These are phyloP conservation scores for Penicillium silybi DNA, from an alignment of 495 filamentous ascomycete species.

Conservation along the genomic window DNA sequence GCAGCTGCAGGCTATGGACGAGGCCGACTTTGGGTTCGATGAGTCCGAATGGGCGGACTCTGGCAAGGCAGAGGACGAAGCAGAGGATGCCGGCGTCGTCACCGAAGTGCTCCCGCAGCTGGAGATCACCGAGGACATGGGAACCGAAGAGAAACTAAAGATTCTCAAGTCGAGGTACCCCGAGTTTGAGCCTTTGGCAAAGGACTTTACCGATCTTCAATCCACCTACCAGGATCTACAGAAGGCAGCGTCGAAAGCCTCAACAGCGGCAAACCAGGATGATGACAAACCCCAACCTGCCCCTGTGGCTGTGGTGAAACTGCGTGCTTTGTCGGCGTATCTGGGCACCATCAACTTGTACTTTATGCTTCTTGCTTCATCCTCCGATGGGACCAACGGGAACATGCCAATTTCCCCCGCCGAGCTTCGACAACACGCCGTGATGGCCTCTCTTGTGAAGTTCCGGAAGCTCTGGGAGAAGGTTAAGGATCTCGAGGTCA, in stretches of 20 bases:
- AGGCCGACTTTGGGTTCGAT: conserved; percentile 89
- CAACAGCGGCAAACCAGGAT: conserved; percentile 36
- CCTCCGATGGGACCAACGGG: conserved; percentile 47
- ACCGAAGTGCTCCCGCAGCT: conserved; percentile 80
- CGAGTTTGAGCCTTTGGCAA: conserved; percentile 80
- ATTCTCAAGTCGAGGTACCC: conserved; percentile 79
- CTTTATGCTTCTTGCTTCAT: conserved; percentile 80
- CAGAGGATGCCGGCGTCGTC: conserved; percentile 53
- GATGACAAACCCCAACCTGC: conserved; percentile 27
- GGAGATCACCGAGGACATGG: conserved; percentile 77
- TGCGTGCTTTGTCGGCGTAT: conserved; percentile 75
- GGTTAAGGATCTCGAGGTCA: conserved; percentile 53
- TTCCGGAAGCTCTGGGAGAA: conserved; percentile 76
- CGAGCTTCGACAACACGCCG: conserved; percentile 77
- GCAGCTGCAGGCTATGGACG: conserved; percentile 77
- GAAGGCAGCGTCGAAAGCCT: conserved; percentile 49
- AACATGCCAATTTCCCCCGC: conserved; percentile 56
- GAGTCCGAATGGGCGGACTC: conserved; percentile 73
- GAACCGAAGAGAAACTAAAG: conserved; percentile 66
- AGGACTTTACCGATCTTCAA: conserved; percentile 74
- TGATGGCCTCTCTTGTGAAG: conserved; percentile 81
- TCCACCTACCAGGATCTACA: conserved; percentile 54
- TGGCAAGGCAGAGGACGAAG: conserved; percentile 35
- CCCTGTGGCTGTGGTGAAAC: conserved; percentile 62
- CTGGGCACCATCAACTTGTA: conserved; percentile 86